Conservation (phyloP, 345 rosid genomes). For the Clausena lansium region DNA sequence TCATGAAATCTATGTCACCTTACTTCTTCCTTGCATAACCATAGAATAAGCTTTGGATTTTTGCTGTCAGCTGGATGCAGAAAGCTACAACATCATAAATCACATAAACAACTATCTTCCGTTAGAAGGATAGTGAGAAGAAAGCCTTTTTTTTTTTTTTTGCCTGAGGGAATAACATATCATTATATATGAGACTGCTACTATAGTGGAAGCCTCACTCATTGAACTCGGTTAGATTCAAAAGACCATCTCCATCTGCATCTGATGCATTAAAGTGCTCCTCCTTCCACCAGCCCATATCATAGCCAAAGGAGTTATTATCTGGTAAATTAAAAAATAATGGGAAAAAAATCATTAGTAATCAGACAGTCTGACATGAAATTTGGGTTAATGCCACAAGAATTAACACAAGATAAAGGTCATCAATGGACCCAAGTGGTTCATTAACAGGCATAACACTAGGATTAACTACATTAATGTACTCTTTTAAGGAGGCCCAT, state of each 20-base stretch:
- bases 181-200: neutral
- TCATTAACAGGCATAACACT: neutral
- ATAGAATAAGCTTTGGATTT: constrained; percentile 64
- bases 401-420: neutral
- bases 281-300: constrained; percentile 99
- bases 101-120: constrained; percentile 1
- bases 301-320: constrained; percentile 62
- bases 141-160: neutral
- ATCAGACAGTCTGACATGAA: constrained; percentile 1
- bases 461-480: neutral
- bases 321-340: constrained; percentile 36
- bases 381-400: neutral
- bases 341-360: constrained; percentile 14
- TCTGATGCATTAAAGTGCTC: constrained; percentile 97
- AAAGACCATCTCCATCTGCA: constrained; percentile 83
- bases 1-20: constrained; percentile 46
- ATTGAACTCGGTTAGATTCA: constrained; percentile 88
- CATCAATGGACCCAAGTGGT: neutral
- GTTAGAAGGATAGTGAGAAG: neutral
- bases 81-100: constrained; percentile 51
- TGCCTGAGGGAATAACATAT: neutral
- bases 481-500: neutral
- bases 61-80: constrained; percentile 97
- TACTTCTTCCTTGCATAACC: constrained; percentile 97
- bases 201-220: constrained; percentile 63